Evolutionary conservation across 139 green algal genomes (phyloP), one percentile per base, ranked within the genome.

Genomic region (Astrephomene gubernaculifera): DNA sequence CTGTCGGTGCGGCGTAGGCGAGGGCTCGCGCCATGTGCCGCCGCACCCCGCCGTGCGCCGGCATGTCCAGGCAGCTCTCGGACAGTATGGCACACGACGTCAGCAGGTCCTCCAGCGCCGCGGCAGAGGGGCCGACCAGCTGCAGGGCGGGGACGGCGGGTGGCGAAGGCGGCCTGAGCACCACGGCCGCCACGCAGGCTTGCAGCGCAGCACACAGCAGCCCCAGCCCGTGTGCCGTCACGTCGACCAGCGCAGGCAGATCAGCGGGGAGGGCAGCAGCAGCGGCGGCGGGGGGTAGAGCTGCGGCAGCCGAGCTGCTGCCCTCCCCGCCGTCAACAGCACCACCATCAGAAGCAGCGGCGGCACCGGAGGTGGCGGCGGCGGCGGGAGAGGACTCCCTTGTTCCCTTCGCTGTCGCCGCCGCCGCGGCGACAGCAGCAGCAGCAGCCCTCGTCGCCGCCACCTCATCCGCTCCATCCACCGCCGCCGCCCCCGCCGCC

Each of bases 11-110:
- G 5, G 60, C 75, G 39, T 83, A 83, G 4, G 75, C 75, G 22
- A 83, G 44, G 0, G 75, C 75, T 57, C 75, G 60, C 38, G 75
- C 75, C 39, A 83, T 39, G 75, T 83, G 75, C 25, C 24, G 22
- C 21, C 75, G 75, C 29, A 44, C 39, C 41, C 1, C 8, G 21
- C 24, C 29, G 60, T 83, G 75, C n/a, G 29, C 17, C 10, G 75
- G 75, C 75, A 83, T 43, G 27, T 71, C 7, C 9, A 60, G 24
- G 35, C 25, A 44, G 4, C 54, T 17, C 1, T 71, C 74, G 0
- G 45, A 36, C 39, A 82, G 53, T 21, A 82, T 17, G 39, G 33
- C n/a, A 54, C 36, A 54, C 38, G 54, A 36, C 12, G 4, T 4
- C 25, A 82, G 54, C 27, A 82, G 57, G 38, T 10, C 53, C 41